Evolutionary conservation across 805 yeast genomes (phyloP).

Genomic region (Nakazawaea holstii): DNA sequence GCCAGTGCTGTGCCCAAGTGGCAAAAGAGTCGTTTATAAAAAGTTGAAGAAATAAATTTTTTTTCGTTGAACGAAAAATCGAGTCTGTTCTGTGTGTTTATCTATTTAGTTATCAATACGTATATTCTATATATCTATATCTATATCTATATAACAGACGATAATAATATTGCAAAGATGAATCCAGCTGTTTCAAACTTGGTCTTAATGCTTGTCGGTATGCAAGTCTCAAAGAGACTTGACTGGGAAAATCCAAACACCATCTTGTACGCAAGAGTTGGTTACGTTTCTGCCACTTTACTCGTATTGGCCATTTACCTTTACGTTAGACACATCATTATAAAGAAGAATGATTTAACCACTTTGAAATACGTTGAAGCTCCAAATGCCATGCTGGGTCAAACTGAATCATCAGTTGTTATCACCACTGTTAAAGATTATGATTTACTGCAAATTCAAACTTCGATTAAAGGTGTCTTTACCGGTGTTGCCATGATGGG

Average conservation of each 20-base stretch:
- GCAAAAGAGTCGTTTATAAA: not conserved
- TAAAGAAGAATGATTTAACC: constrained; percentile 80
- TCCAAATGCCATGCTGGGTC: constrained; percentile 73
- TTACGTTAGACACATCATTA: constrained; percentile 54
- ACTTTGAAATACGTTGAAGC: constrained; percentile 89
- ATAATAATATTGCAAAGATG: too few relatives aligned
- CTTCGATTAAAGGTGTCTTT: constrained; percentile 76
- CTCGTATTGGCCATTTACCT: constrained; percentile 64
- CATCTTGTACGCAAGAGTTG: constrained; percentile 68
- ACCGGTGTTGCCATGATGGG: constrained; percentile 95
- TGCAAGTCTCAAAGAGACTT: constrained; percentile 87
- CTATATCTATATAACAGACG: too few relatives aligned
- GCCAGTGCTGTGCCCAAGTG: not conserved
- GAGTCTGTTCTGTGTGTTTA: too few relatives aligned
- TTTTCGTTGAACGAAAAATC: not conserved
- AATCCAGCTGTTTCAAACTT: constrained; percentile 86
- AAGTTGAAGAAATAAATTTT: too few relatives aligned
- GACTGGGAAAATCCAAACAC: constrained; percentile 82
- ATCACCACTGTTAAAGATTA: constrained; percentile 93
- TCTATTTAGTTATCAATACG: too few relatives aligned
- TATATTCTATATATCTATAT: not conserved
- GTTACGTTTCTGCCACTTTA: constrained; percentile 62
- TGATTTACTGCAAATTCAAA: constrained; percentile 81
- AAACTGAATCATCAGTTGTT: constrained; percentile 64
- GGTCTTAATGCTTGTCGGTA: constrained; percentile 89